These are phyloP conservation scores for Avicennia marina DNA, from an alignment of 257 asterid genomes.

Conservation along the genomic window DNA sequence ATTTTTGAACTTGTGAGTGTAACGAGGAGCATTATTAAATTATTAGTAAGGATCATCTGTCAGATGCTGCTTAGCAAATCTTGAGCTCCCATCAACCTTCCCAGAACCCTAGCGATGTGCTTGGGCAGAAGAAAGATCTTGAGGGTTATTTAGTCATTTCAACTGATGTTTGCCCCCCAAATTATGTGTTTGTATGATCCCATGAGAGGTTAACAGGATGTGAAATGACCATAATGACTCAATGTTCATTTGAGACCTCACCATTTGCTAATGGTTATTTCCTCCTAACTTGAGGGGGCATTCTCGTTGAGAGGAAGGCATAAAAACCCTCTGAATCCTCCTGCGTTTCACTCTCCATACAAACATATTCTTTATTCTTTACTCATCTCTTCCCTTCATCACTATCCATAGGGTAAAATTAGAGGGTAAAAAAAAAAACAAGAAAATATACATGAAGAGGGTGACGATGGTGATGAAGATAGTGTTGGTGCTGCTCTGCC, in stretches of 20 bases:
- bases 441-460: conserved; percentile 11
- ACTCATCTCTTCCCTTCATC: too few species aligned
- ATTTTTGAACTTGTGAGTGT: background rate
- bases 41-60: too few species aligned
- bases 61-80: background rate
- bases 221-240: background rate
- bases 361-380: too few species aligned
- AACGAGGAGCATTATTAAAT: background rate
- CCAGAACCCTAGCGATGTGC: background rate
- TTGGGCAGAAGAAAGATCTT: background rate
- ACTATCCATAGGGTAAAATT: too few species aligned
- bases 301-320: conserved; percentile 20
- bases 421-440: background rate
- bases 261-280: too few species aligned
- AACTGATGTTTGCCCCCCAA: background rate
- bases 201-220: too few species aligned
- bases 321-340: conserved; percentile 32
- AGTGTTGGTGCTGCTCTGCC: conserved; percentile 19
- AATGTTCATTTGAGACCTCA: background rate
- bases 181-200: too few species aligned
- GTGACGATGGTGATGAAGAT: conserved; percentile 16
- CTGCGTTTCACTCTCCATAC: conserved; percentile 9
- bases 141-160: background rate
- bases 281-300: conserved; percentile 1
- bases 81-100: background rate